These are phyloP conservation scores for Didymella pomorum DNA, from an alignment of 2,329 filamentous ascomycete genomes.

Conservation along the genomic window DNA sequence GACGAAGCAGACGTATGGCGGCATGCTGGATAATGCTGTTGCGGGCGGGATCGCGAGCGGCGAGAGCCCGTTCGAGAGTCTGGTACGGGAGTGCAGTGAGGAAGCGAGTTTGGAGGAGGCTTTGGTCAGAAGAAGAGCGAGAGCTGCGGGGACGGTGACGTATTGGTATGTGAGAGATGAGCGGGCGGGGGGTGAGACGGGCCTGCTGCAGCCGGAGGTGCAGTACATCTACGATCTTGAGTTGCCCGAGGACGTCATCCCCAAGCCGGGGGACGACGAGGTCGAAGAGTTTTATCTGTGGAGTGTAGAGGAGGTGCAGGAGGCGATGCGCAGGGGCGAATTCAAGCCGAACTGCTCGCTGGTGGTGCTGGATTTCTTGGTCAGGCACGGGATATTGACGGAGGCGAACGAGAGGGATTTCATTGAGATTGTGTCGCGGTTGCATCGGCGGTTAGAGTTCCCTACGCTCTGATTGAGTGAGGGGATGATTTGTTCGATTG, in stretches of 20 bases:
- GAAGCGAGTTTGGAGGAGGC: constrained; percentile 81
- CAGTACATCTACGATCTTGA: constrained; percentile 93
- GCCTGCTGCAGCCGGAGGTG: constrained; percentile 86
- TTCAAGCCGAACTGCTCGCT: constrained; percentile 95
- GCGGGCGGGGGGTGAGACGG: constrained; percentile 79
- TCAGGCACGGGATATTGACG: constrained; percentile 83
- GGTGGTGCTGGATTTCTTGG: constrained; percentile 87
- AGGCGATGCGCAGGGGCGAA: constrained; percentile 72
- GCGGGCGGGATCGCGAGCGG: constrained; percentile 84
- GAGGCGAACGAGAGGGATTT: constrained; percentile 80
- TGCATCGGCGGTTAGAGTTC: constrained; percentile 84
- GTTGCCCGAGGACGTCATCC: constrained; percentile 71
- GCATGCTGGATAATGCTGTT: constrained; percentile 95
- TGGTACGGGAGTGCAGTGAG: constrained; percentile 86
- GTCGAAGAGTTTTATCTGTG: constrained; percentile 84
- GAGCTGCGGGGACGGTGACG: constrained; percentile 73
- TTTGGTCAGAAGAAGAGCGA: constrained; percentile 68
- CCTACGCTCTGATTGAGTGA: constrained; percentile 54
- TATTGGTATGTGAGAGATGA: constrained; percentile 84
- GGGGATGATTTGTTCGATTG: constrained; percentile 18
- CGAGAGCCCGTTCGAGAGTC: constrained; percentile 80
- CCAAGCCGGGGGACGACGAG: constrained; percentile 84
- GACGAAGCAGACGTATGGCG: constrained; percentile 84
- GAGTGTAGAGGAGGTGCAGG: constrained; percentile 77
- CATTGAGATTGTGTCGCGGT: constrained; percentile 74